Evolutionary conservation across 2,329 filamentous ascomycete species (phyloP).

Genomic region (Ceratocystis colombiana): DNA sequence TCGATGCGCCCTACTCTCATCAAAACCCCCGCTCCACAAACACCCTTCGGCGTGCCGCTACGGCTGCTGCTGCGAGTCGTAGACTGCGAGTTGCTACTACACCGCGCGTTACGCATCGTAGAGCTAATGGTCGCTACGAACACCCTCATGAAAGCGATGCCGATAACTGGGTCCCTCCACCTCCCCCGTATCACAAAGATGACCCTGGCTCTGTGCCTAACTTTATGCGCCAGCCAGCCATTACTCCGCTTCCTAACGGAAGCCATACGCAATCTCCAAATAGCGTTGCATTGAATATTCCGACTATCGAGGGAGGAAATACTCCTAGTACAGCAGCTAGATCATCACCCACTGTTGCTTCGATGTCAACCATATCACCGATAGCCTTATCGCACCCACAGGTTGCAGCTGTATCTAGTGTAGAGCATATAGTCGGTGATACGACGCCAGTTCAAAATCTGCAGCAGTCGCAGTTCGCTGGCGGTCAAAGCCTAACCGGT

Average conservation of each 20-base stretch:
- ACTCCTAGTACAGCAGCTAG: background rate
- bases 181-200: conserved; percentile 66
- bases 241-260: conserved; percentile 33
- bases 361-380: conserved; percentile 15
- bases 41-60: conserved; percentile 61
- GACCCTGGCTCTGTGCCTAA: conserved; percentile 47
- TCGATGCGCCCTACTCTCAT: conserved; percentile 64
- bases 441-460: background rate
- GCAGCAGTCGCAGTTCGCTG: background rate
- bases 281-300: conserved; percentile 5
- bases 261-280: conserved; percentile 8
- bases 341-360: conserved; percentile 8
- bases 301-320: background rate
- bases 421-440: background rate
- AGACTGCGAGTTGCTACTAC: conserved; percentile 49
- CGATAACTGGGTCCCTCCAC: conserved; percentile 79
- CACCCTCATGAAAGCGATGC: conserved; percentile 79
- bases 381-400: background rate
- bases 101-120: conserved; percentile 51
- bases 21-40: conserved; percentile 59
- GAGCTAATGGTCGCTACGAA: conserved; percentile 59
- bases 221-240: conserved; percentile 44
- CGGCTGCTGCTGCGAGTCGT: conserved; percentile 64
- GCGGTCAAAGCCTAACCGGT: background rate
- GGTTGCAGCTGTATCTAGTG: background rate